phyloP scores from a whole-genome alignment of 2,329 filamentous ascomycete genomes.

The Claviceps sp. region DNA sequence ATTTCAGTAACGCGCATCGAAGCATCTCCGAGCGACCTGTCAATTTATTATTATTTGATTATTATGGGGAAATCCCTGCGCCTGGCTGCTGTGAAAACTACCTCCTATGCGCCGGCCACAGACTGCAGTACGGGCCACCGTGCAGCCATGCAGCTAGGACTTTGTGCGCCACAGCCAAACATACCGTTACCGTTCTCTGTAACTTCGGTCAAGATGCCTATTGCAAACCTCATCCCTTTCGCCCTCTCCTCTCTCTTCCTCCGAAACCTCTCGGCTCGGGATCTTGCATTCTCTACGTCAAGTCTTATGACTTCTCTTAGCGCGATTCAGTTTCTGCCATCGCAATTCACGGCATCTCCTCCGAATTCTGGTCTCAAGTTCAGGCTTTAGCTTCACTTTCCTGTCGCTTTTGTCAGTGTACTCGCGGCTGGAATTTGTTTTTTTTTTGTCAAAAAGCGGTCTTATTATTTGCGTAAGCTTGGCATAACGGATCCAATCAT shows the following conservation, averaged over 20 bases:
- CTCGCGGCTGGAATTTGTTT: neutral
- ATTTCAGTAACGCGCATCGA: neutral
- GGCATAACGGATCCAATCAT: neutral
- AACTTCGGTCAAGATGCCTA: neutral
- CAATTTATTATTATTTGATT: neutral
- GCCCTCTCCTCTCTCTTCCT: neutral
- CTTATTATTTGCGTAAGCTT: conserved; percentile 2
- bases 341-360: neutral
- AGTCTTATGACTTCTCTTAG: neutral
- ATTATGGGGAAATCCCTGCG: neutral
- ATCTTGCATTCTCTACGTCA: neutral
- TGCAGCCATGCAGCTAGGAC: conserved; percentile 3
- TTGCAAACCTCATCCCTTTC: neutral
- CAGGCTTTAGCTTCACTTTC: neutral
- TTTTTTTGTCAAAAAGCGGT: neutral
- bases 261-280: no score
- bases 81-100: neutral
- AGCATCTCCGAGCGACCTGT: neutral
- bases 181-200: neutral
- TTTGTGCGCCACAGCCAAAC: conserved; percentile 2
- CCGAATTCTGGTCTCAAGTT: neutral
- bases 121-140: neutral
- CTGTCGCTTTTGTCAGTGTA: neutral
- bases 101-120: conserved; percentile 1
- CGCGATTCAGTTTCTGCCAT: neutral